Evolutionary conservation across 768 basidiomycete species (phyloP), one percentile per base, ranked within the genome.

Genomic region (Boletus subcaerulescens): DNA sequence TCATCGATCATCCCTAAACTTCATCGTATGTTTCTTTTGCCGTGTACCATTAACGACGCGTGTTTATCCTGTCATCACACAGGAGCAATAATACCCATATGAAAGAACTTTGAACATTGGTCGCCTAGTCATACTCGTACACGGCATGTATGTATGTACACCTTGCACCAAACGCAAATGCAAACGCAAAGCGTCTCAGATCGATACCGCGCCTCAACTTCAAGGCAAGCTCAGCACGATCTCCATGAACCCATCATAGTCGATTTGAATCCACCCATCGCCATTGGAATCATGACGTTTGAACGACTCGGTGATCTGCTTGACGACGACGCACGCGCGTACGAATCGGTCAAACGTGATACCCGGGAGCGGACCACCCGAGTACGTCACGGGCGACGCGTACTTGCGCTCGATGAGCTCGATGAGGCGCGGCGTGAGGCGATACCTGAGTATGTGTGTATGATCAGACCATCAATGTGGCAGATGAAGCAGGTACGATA

Each of bases 311-410:
- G 80, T 82, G 60, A 90, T 75, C 66, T 89, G 87, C 74, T 87
- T 90, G 56, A 91, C 80, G 12, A 84, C 86, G 54, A 93, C 91
- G 61, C 91, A 93, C 22, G 88, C 89, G 52, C 91, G 82, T 24
- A 93, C 87, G 75, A 93, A 93, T 59, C 90, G 86, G 68, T 92
- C 91, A 64, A 93, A 93, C 5, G 84, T 80, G 73, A 93, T 90
- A 0, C 89, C 89, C 1, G 78, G 73, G n/a, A 60, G 57, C 3
- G 75, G 68, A 4, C 62, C 72, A 1, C 69, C 71, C 33, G 65
- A 64, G 38, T 65, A 68, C 33, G 65, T 63, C 13, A 74, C 59
- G 24, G 74, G 67, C 17, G 77, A 70, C 39, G 82, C 86, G 64
- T 91, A 94, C 79, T 94, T 94, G 74, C 74, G 78, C 68, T 88